Base-by-base conservation (phyloP, 345 rosid genomes). In the Stellera chamaejasme region DNA sequence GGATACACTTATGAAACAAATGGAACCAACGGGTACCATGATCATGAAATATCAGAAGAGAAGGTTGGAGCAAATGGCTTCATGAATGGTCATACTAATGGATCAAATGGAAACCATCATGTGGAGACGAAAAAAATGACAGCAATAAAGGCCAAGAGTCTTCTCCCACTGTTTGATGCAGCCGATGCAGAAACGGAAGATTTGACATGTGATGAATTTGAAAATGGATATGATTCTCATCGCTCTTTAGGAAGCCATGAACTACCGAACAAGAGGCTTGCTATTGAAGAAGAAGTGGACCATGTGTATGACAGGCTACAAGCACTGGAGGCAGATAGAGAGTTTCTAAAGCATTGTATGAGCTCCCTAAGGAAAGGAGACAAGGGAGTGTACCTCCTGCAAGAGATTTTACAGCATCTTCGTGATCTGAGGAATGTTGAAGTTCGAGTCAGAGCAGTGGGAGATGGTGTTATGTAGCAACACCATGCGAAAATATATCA, bases 351-450 rank as follows among this genome's bases (percentile, higher is more conserved):
- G 51, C 97, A 90, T 68, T 84, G 97, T 61, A 62, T 90, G 39
- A 75, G 83, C 36, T 93, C 99, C n/a, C 66, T 87, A 71, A 83
- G 63, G 72, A 87, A 90, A 73, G 99, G 99, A 2, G 97, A 93
- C 55, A 90, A 87, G 55, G 99, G 99, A 48, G 48, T 87, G 49
- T 70, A 80, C 61, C 81, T 90, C 27, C 90, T 93, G 6, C 76
- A 82, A 64, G 92, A 93, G 72, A 90, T 93, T 52, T 59, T 93
- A 32, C 96, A 79, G 45, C 87, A 94, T 75, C 88, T 94, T 45
- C 96, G 90, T 3, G 87, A 90, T 64, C 77, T 94, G 16, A 83
- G 80, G 58, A 83, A 60, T 4, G 72, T 85, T 8, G 95, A 85
- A 62, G 66, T 60, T 41, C 79, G 81, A 2, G 78, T 49, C 5